Evolutionary conservation across 148 eudicot genomes (phyloP).

Genomic region (Rhododendron molle): DNA sequence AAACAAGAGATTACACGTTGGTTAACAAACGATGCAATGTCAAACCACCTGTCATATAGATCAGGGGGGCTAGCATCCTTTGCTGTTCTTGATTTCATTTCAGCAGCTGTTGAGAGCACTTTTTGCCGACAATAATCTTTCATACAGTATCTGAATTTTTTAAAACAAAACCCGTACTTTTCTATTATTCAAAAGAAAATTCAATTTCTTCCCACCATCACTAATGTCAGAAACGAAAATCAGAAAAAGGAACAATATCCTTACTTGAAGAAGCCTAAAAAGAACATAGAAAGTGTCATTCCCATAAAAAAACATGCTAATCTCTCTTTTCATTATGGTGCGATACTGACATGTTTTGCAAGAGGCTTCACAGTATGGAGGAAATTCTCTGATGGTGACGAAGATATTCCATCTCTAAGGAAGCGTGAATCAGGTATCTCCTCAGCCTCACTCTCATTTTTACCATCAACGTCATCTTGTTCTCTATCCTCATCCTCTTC

Average conservation of each 20-base stretch:
- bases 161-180: too few species aligned
- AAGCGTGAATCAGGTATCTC: constrained; percentile 48
- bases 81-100: constrained; percentile 53
- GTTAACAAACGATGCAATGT: background rate
- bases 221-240: constrained; percentile 5
- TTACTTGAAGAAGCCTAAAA: constrained; percentile 84
- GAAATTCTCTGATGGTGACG: constrained; percentile 51
- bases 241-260: background rate
- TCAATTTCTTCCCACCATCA: background rate
- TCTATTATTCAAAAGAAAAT: background rate
- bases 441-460: constrained; percentile 88
- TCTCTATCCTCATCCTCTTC: constrained; percentile 72
- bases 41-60: constrained; percentile 64
- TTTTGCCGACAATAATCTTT: constrained; percentile 73
- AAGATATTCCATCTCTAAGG: constrained; percentile 42
- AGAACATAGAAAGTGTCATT: constrained; percentile 76
- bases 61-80: constrained; percentile 54
- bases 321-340: constrained; percentile 37
- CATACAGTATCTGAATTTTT: constrained; percentile 52
- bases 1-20: background rate
- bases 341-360: constrained; percentile 48
- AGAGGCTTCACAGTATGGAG: constrained; percentile 59
- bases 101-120: constrained; percentile 41
- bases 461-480: constrained; percentile 61
- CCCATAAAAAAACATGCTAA: constrained; percentile 53